Evolutionary conservation across 108 stramenopile species (phyloP).

Genomic region (Discostella pseudostelligera): DNA sequence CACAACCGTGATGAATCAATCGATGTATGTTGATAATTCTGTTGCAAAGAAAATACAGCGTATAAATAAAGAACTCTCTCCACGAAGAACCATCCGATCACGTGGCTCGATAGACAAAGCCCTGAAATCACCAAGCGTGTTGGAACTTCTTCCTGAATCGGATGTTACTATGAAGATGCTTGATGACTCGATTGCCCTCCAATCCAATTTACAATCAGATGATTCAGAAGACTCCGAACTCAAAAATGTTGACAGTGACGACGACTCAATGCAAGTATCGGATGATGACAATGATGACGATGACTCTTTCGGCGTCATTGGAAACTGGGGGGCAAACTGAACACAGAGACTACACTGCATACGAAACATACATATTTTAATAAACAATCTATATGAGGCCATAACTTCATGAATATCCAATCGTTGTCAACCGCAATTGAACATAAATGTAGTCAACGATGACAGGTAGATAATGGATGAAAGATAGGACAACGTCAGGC

Average conservation of each 20-base stretch:
- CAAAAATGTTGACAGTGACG: neutral
- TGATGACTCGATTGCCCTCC: neutral
- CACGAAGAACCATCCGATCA: neutral
- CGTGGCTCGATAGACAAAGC: slow-evolving; percentile 1
- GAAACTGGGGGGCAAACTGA: neutral
- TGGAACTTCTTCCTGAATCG: slow-evolving; percentile 8
- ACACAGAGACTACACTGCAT: too few relatives aligned
- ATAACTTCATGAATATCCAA: too few relatives aligned
- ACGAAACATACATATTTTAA: too few relatives aligned
- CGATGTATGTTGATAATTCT: neutral
- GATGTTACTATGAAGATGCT: neutral
- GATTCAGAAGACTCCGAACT: slow-evolving; percentile 1
- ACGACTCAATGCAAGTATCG: neutral
- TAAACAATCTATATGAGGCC: too few relatives aligned
- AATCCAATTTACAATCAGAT: neutral
- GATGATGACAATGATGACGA: neutral
- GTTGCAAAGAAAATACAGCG: neutral
- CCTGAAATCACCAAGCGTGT: slow-evolving; percentile 2
- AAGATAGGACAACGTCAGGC: too few relatives aligned
- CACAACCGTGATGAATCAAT: neutral
- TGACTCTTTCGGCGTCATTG: neutral
- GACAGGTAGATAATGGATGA: too few relatives aligned
- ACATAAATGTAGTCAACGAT: too few relatives aligned
- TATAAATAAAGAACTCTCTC: neutral
- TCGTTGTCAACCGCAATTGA: too few relatives aligned